Percentiles rank a stretch among this genome's conserved stretches.
These are phyloP conservation scores for Xylariaceae sp. DNA, from an alignment of 2,329 filamentous ascomycete genomes.

Conservation along the genomic window DNA sequence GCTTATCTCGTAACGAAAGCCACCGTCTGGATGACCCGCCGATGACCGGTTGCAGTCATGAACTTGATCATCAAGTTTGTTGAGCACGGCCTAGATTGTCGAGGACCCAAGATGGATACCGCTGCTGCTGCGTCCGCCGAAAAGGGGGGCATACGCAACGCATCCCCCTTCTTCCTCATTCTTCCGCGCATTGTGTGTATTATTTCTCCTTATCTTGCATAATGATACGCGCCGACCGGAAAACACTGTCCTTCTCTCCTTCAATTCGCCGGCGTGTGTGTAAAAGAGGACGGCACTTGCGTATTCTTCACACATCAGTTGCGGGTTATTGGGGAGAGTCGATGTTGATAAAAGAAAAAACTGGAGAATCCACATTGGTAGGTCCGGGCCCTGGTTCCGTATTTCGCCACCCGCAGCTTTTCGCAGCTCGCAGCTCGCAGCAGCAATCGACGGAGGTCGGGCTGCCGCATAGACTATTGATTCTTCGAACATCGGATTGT, in stretches of 20 bases:
- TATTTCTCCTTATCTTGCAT: background rate
- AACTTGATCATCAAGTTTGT: background rate
- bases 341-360: background rate
- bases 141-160: background rate
- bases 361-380: conserved; percentile 1
- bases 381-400: conserved; percentile 1
- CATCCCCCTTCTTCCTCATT: background rate
- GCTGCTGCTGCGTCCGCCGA: background rate
- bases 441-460: background rate
- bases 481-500: conserved; percentile 7
- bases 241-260: background rate
- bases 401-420: conserved; percentile 2
- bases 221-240: background rate
- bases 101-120: background rate
- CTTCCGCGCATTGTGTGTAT: background rate
- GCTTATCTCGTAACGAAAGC: background rate
- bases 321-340: too few species aligned
- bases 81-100: background rate
- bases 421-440: too few species aligned
- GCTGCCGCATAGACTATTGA: background rate
- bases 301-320: too few species aligned
- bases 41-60: background rate
- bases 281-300: background rate
- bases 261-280: background rate
- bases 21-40: background rate